These are phyloP conservation scores for Apiospora aurea DNA, from an alignment of 2,329 filamentous ascomycete species.

Conservation along the genomic window DNA sequence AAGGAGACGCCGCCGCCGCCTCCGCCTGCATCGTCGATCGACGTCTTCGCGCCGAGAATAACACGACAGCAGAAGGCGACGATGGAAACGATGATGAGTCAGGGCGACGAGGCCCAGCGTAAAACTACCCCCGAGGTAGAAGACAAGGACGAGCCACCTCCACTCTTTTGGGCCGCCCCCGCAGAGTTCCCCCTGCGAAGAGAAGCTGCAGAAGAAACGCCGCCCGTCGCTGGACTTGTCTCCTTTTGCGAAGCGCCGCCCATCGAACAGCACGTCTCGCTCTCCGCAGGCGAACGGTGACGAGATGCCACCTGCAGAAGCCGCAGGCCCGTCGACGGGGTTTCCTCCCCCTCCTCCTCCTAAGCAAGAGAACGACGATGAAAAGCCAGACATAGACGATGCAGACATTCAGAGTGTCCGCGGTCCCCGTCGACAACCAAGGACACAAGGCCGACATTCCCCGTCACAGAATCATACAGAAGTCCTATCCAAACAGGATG, in stretches of 20 bases:
- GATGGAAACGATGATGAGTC: neutral
- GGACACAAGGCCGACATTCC: neutral
- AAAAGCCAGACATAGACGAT: neutral
- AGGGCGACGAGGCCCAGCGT: neutral
- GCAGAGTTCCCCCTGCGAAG: neutral
- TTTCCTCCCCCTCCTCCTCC: neutral
- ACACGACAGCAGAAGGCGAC: neutral
- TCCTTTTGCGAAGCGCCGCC: neutral
- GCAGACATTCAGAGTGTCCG: neutral
- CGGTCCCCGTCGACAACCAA: neutral
- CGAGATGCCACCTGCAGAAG: too few relatives aligned
- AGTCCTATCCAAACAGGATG: neutral
- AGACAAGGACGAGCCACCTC: neutral
- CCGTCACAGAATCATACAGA: neutral
- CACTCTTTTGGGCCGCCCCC: neutral
- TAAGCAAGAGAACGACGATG: neutral
- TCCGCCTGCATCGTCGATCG: too few relatives aligned
- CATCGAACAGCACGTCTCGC: neutral
- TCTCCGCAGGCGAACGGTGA: neutral
- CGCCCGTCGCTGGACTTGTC: neutral
- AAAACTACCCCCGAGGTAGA: neutral
- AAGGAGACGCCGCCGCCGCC: neutral
- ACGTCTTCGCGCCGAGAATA: neutral
- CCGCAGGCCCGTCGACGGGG: too few relatives aligned
- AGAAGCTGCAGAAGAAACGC: neutral